Evolutionary conservation across 1,139 yeast species (phyloP).

Genomic region (Geotrichum aggregatum): DNA sequence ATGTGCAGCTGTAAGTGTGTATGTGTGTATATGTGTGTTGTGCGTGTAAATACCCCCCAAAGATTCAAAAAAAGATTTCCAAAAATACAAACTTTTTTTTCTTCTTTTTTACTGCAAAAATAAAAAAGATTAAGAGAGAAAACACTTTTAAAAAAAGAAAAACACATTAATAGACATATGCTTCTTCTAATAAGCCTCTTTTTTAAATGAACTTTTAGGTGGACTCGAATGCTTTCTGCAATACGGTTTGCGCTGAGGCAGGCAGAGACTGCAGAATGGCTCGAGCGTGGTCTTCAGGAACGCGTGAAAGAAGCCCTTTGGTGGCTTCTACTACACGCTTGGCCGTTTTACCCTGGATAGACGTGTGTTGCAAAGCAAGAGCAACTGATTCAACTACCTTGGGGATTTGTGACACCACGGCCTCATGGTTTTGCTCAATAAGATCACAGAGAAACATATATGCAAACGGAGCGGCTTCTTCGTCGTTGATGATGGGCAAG

Average conservation of each 20-base stretch:
- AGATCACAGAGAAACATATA: constrained; percentile 73
- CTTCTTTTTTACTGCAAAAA: constrained; percentile 18
- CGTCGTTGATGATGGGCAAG: constrained; percentile 79
- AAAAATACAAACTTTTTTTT: background rate
- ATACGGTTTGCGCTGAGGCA: constrained; percentile 56
- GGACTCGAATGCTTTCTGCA: constrained; percentile 57
- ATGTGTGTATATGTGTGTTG: too few relatives aligned
- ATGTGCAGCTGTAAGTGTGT: too few relatives aligned
- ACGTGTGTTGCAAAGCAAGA: constrained; percentile 67
- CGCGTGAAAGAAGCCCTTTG: constrained; percentile 40
- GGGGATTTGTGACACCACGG: constrained; percentile 55
- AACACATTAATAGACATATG: constrained; percentile 25
- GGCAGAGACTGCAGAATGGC: constrained; percentile 60
- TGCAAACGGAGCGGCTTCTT: constrained; percentile 85
- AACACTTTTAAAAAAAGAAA: too few relatives aligned
- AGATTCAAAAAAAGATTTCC: too few relatives aligned
- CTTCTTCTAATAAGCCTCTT: constrained; percentile 43
- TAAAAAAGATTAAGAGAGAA: too few relatives aligned
- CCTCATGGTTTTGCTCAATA: constrained; percentile 64
- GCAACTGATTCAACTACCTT: constrained; percentile 68
- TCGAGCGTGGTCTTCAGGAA: constrained; percentile 63
- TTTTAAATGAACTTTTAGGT: constrained; percentile 15
- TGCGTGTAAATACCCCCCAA: too few relatives aligned
- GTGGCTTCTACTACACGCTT: constrained; percentile 59
- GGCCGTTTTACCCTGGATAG: constrained; percentile 68